Conservation (phyloP, 305 asterid genomes). For the Fraxinus greggii region DNA sequence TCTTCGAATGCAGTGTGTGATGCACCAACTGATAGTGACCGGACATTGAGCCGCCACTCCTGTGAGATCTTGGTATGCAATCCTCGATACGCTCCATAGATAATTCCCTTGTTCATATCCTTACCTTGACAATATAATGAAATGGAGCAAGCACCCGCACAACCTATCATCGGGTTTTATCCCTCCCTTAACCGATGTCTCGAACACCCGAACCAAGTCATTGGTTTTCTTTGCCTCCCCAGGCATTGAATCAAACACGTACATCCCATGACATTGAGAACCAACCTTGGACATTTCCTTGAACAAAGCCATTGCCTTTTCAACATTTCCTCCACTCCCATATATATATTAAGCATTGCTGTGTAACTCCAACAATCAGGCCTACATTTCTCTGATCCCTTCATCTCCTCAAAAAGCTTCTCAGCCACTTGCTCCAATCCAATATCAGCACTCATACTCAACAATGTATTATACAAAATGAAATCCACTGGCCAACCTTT, state of each 20-base stretch:
- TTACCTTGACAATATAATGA: constrained; percentile 57
- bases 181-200: constrained; percentile 51
- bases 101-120: constrained; percentile 62
- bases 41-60: constrained; percentile 79
- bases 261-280: constrained; percentile 85
- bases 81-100: constrained; percentile 82
- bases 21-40: constrained; percentile 84
- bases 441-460: constrained; percentile 93
- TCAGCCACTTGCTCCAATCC: constrained; percentile 87
- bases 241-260: constrained; percentile 88
- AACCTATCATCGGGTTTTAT: constrained; percentile 82
- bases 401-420: constrained; percentile 74
- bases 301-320: not conserved
- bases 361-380: constrained; percentile 91
- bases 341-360: constrained; percentile 77
- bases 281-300: constrained; percentile 27
- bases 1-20: constrained; percentile 86
- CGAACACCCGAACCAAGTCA: constrained; percentile 66
- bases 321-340: constrained; percentile 58
- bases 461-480: constrained; percentile 69
- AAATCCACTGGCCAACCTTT: constrained; percentile 90
- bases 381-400: constrained; percentile 43
- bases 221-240: constrained; percentile 71
- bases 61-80: constrained; percentile 75
- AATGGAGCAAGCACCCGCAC: constrained; percentile 74